Percentiles rank a stretch among this genome's conserved stretches.
These are phyloP conservation scores for Conticribra guillardii DNA, from an alignment of 108 stramenopile genomes.

Conservation along the genomic window DNA sequence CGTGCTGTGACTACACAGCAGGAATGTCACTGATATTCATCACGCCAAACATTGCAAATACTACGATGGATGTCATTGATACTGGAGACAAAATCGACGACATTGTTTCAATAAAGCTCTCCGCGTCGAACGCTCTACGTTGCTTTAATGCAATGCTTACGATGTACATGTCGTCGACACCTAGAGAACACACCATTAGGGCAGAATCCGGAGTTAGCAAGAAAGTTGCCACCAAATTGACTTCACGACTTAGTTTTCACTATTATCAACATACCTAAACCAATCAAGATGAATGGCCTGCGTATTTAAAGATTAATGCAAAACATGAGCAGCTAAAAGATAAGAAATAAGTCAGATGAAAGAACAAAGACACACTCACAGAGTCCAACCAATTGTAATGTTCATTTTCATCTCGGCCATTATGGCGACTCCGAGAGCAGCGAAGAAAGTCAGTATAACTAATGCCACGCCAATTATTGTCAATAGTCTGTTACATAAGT, in stretches of 20 bases:
- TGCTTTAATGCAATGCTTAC: conserved; percentile 44
- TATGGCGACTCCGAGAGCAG: not conserved
- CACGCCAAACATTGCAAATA: conserved; percentile 47
- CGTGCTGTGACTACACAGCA: conserved; percentile 48
- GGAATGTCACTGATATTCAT: conserved; percentile 48
- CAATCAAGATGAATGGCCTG: conserved; percentile 57
- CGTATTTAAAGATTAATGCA: too few species aligned
- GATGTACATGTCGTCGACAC: conserved; percentile 59
- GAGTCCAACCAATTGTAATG: conserved; percentile 56
- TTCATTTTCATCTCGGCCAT: conserved; percentile 2
- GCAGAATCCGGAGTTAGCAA: not conserved
- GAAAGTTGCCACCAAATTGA: too few species aligned
- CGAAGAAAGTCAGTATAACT: too few species aligned
- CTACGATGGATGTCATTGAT: conserved; percentile 51
- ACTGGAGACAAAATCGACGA: conserved; percentile 49
- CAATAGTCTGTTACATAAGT: too few species aligned
- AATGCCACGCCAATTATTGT: too few species aligned
- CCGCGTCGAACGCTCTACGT: conserved; percentile 25
- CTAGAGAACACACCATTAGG: conserved; percentile 5
- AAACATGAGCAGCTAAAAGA: too few species aligned
- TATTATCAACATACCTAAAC: conserved; percentile 10
- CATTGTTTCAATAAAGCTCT: conserved; percentile 41
- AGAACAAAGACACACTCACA: too few species aligned
- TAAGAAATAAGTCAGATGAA: too few species aligned
- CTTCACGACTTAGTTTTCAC: not conserved